These are phyloP conservation scores for Chaetomium strumarium DNA, from an alignment of 2,329 filamentous ascomycete genomes.

Conservation along the genomic window DNA sequence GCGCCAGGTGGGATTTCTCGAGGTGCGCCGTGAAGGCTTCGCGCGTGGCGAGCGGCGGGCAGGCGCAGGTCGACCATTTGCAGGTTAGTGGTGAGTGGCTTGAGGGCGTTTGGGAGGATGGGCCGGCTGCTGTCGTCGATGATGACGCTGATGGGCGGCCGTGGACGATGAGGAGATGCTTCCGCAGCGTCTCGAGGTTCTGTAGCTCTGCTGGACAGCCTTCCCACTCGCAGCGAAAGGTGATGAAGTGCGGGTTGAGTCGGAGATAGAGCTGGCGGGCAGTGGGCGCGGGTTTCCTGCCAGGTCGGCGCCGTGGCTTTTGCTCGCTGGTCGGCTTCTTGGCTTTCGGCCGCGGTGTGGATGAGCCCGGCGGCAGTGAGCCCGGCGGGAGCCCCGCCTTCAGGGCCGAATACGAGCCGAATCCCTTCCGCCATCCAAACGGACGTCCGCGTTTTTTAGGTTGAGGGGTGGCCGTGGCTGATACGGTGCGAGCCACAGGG, in stretches of 20 bases:
- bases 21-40: conserved; percentile 44
- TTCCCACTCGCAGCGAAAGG: conserved; percentile 55
- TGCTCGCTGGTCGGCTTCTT: conserved; percentile 17
- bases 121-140: background rate
- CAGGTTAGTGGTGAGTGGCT: conserved; percentile 25
- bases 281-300: conserved; percentile 34
- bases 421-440: conserved; percentile 40
- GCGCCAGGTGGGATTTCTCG: conserved; percentile 47
- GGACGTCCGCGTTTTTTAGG: conserved; percentile 40
- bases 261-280: conserved; percentile 38
- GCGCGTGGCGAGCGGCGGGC: conserved; percentile 6
- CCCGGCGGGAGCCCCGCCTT: conserved; percentile 5
- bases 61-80: conserved; percentile 39
- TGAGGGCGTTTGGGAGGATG: background rate
- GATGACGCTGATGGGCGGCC: conserved; percentile 16
- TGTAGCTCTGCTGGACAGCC: conserved; percentile 55
- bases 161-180: conserved; percentile 50
- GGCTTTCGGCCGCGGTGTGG: conserved; percentile 12
- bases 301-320: conserved; percentile 39
- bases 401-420: conserved; percentile 27
- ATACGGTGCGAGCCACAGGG: conserved; percentile 1
- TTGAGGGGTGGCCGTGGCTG: conserved; percentile 12
- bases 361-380: conserved; percentile 5
- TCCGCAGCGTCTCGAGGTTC: conserved; percentile 53
- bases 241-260: conserved; percentile 40